A percentile compares a stretch with the other conserved stretches of the same genome.
Evolutionary conservation across 805 yeast genomes (phyloP).

Genomic region (Candida ponderosae): DNA sequence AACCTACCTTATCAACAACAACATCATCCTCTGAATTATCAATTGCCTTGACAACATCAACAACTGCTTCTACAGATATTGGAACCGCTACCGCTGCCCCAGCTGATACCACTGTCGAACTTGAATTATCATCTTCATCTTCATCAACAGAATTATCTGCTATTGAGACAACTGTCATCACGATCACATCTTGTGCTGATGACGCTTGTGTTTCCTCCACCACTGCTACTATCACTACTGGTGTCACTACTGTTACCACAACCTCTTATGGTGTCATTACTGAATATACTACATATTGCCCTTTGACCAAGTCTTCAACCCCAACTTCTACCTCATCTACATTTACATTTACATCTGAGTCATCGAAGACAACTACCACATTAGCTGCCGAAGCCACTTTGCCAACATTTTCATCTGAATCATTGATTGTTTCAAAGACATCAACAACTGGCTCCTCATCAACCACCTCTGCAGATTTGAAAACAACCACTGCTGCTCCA

Average conservation of each 20-base stretch:
- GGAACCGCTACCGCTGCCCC: background rate
- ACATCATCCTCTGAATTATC: no score
- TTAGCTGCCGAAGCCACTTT: background rate
- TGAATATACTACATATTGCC: conserved; percentile 29
- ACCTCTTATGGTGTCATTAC: conserved; percentile 21
- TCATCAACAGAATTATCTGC: conserved; percentile 1
- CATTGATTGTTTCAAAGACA: conserved; percentile 8
- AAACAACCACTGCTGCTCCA: conserved; percentile 6
- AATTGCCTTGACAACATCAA: no score
- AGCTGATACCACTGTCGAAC: background rate
- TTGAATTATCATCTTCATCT: background rate
- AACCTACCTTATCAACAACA: background rate
- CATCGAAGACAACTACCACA: conserved; percentile 7
- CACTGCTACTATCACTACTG: conserved; percentile 18
- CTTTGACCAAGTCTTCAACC: conserved; percentile 18
- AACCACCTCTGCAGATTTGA: background rate
- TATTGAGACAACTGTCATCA: conserved; percentile 6
- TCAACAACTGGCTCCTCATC: background rate
- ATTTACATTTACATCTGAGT: background rate
- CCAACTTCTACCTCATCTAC: conserved; percentile 1
- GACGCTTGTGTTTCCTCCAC: conserved; percentile 19
- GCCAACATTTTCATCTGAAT: conserved; percentile 1
- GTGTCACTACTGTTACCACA: conserved; percentile 15
- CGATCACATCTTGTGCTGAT: conserved; percentile 10
- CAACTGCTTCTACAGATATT: no score